Evolutionary conservation across 805 yeast species (phyloP), one percentile per base, ranked within the genome.

Genomic region (Cyberlindnera mrakii): DNA sequence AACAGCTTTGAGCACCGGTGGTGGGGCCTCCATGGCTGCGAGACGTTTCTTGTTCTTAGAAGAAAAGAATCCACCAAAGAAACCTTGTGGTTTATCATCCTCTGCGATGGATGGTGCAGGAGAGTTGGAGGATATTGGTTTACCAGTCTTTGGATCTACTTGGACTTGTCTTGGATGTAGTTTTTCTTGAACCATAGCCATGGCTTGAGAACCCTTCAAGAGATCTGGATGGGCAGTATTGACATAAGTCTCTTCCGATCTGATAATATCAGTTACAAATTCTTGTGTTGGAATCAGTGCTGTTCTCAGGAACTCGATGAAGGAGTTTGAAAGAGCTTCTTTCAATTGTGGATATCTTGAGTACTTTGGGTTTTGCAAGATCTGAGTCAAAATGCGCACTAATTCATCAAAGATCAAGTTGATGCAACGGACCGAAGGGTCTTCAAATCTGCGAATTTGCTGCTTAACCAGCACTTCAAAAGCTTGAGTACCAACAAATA

Each of bases 191-290:
- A 93, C 96, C 63, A 88, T 81, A 5, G 85, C 80, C 93, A 91
- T 84, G 6, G 98, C 98, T 58, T 85, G 90, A 30, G 95, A 83
- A 37, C 99, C 99, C 63, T 86, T 90, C 55, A 93, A 74, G 58
- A 93, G 78, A 63, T 93, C 98, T 4, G 98, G 97, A 61, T 93
- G 99, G 3, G 96, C 98, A 5, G 99, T 93, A 66, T 93, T 93
- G 54, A 93, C 89, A 65, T 93, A 93, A 4, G 96, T 83, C 58
- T 90, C 91, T 66, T 93, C 99, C 47, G 96, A 72, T 46, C 66
- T 70, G 53, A 93, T 88, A 46, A 93, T 74, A 63, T 93, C 97
- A 30, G 72, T 65, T 33, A 90, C 96, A 58, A 93, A 86, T 42
- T 75, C 75, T 60, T 83, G 88, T 18, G 99, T 88, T 48, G 99